Evolutionary conservation across 2,329 filamentous ascomycete genomes (phyloP).

Genomic region (Trichoderma sp.): DNA sequence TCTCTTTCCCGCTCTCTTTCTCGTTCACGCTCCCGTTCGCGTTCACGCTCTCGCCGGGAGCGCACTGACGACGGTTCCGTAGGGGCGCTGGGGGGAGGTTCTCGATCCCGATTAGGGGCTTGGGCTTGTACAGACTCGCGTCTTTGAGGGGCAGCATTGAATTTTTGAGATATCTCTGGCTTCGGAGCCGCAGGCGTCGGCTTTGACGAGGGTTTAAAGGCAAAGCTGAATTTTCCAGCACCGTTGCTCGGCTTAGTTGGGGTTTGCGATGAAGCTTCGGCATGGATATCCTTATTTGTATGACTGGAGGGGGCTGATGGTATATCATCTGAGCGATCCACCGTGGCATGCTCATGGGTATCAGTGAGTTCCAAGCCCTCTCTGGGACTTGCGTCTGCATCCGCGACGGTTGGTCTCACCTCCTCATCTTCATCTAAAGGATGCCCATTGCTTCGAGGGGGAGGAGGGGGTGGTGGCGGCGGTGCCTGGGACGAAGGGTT

Average conservation of each 20-base stretch:
- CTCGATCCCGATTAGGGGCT: conserved; percentile 43
- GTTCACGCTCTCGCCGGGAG: conserved; percentile 34
- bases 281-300: conserved; percentile 45
- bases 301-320: conserved; percentile 14
- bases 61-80: conserved; percentile 59
- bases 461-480: conserved; percentile 21
- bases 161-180: conserved; percentile 68
- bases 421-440: conserved; percentile 30
- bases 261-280: conserved; percentile 49
- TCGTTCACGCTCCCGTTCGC: not conserved
- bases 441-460: conserved; percentile 30
- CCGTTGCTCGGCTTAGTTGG: conserved; percentile 57
- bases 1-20: not conserved
- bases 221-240: conserved; percentile 81
- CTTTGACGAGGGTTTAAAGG: conserved; percentile 77
- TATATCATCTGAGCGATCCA: conserved; percentile 4
- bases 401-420: conserved; percentile 31
- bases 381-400: conserved; percentile 28
- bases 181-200: conserved; percentile 61
- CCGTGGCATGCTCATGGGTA: conserved; percentile 21
- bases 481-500: conserved; percentile 49
- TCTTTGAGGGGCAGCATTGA: conserved; percentile 65
- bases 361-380: conserved; percentile 31
- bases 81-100: conserved; percentile 54
- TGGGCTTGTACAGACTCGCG: conserved; percentile 40